Percentiles rank a stretch among this genome's conserved stretches.
Evolutionary conservation across 2,329 filamentous ascomycete genomes (phyloP).

Genomic region (Domatiomyces globalis): DNA sequence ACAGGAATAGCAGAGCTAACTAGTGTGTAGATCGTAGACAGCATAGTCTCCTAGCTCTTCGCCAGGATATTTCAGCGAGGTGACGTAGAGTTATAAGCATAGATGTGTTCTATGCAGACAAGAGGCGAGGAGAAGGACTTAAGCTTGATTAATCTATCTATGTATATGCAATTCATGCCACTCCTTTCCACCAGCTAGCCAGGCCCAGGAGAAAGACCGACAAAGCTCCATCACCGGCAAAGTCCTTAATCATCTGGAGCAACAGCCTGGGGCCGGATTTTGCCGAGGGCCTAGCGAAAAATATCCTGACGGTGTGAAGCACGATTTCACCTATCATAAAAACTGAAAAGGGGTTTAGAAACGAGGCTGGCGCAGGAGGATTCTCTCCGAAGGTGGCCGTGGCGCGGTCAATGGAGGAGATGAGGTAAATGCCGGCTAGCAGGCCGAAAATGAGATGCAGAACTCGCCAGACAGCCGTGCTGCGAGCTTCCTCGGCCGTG

Average conservation of each 20-base stretch:
- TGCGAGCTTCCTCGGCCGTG: constrained; percentile 25
- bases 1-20: too few relatives aligned
- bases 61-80: too few relatives aligned
- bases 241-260: constrained; percentile 26
- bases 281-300: constrained; percentile 19
- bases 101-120: too few relatives aligned
- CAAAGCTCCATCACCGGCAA: constrained; percentile 31
- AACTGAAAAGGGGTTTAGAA: constrained; percentile 31
- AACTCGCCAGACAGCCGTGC: constrained; percentile 38
- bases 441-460: constrained; percentile 46
- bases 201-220: constrained; percentile 32
- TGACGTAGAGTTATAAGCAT: too few relatives aligned
- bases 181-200: constrained; percentile 27
- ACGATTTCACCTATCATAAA: constrained; percentile 35
- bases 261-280: constrained; percentile 21
- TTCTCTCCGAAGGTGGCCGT: constrained; percentile 26
- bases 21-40: too few relatives aligned
- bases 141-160: not conserved
- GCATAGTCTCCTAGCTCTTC: too few relatives aligned
- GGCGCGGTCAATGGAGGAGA: constrained; percentile 25
- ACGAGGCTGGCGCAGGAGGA: constrained; percentile 32
- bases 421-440: constrained; percentile 40
- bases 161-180: constrained; percentile 5
- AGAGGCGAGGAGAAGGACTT: too few relatives aligned
- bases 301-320: constrained; percentile 26